Evolutionary conservation across 75 land plant genomes (phyloP).

Genomic region (Pinus taeda): DNA sequence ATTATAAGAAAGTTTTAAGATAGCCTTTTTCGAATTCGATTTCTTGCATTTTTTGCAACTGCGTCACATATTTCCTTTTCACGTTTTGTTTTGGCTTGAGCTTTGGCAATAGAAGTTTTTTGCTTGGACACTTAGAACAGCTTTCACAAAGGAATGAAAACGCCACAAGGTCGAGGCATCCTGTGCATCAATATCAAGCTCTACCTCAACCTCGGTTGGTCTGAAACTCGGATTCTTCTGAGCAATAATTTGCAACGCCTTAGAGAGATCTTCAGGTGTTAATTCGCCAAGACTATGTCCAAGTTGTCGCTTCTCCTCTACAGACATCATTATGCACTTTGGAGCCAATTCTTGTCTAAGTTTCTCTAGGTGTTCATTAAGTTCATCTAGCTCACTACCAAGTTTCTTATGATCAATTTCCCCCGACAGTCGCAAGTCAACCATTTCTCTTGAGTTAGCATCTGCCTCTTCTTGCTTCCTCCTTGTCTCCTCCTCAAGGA

Average conservation of each 20-base stretch:
- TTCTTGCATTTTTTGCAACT: conserved; percentile 43
- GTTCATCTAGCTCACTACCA: no score
- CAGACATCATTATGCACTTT: conserved; percentile 71
- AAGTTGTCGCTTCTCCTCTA: conserved; percentile 80
- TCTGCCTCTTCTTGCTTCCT: no score
- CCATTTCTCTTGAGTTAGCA: no score
- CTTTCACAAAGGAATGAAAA: conserved; percentile 70
- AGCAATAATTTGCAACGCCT: conserved; percentile 78
- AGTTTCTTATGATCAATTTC: no score
- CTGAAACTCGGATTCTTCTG: conserved; percentile 67
- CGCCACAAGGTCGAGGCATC: conserved; percentile 83
- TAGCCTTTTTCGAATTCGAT: conserved; percentile 25
- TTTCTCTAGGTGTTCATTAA: no score
- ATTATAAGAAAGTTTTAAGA: neutral
- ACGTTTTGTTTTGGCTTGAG: conserved; percentile 25
- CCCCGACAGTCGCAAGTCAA: no score
- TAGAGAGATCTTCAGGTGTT: conserved; percentile 65
- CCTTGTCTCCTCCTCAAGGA: no score
- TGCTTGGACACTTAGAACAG: conserved; percentile 38
- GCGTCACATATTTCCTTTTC: conserved; percentile 44
- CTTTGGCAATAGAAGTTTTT: conserved; percentile 21
- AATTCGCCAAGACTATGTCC: conserved; percentile 54
- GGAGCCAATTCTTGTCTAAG: no score
- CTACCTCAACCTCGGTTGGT: conserved; percentile 61
- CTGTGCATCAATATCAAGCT: conserved; percentile 89